Conservation (phyloP, 2,329 filamentous ascomycete genomes). For the Sclerotinia minor region DNA sequence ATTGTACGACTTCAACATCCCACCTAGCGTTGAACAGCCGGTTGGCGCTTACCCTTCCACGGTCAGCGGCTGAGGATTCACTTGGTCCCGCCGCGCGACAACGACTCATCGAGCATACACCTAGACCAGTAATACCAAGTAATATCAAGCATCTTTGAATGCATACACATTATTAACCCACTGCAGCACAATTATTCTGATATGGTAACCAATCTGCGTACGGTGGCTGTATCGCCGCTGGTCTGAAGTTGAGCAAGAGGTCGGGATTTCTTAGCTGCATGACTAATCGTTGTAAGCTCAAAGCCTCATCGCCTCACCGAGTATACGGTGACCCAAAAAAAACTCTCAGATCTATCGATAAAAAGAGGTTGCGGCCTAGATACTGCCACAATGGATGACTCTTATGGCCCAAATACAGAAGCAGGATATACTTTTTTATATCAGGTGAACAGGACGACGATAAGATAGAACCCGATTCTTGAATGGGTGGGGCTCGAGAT, state of each 20-base stretch:
- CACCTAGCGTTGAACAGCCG: background rate
- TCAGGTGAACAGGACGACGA: background rate
- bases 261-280: background rate
- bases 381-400: constrained; percentile 1
- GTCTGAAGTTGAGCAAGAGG: background rate
- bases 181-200: background rate
- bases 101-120: background rate
- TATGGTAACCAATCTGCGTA: background rate
- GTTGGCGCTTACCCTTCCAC: constrained; percentile 20
- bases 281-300: constrained; percentile 15
- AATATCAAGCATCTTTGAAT: background rate
- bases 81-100: background rate
- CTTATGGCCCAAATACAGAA: background rate
- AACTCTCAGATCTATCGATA: background rate
- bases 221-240: background rate
- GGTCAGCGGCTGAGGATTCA: constrained; percentile 21
- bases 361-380: background rate
- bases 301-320: constrained; percentile 14
- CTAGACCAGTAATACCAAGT: background rate
- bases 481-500: background rate
- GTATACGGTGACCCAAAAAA: background rate
- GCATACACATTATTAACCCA: background rate
- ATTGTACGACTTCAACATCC: background rate
- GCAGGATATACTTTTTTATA: constrained; percentile 9
- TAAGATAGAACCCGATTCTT: background rate